A percentile compares a stretch with the other conserved stretches of the same genome.
Conservation (phyloP, 805 yeast species). For the Pichia phayaonensis region DNA sequence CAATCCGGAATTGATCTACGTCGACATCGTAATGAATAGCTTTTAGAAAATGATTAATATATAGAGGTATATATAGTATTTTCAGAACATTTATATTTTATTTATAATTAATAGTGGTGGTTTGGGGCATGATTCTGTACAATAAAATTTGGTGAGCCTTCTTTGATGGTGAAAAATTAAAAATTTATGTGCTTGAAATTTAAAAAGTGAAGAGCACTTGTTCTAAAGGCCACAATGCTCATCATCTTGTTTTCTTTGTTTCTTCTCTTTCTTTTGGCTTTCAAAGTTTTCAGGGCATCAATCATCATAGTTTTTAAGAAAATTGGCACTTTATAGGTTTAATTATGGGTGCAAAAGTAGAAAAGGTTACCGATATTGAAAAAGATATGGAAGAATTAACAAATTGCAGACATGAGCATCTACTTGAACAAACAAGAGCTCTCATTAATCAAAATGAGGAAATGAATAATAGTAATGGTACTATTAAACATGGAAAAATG, state of each 20-base stretch:
- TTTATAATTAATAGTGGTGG: too few relatives aligned
- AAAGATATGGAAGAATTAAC: background rate
- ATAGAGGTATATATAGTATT: background rate
- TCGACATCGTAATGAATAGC: background rate
- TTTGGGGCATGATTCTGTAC: too few relatives aligned
- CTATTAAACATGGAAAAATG: background rate
- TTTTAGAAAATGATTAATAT: background rate
- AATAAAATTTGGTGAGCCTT: too few relatives aligned
- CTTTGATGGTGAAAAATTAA: too few relatives aligned
- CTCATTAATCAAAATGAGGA: slow-evolving; percentile 1
- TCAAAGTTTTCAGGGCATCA: background rate
- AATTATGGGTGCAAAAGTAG: slow-evolving; percentile 1
- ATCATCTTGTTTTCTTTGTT: background rate
- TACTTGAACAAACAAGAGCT: slow-evolving; percentile 10
- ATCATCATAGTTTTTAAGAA: background rate
- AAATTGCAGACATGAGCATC: slow-evolving; percentile 3
- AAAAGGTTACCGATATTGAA: slow-evolving; percentile 7
- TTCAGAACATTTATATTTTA: background rate
- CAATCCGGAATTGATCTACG: slow-evolving; percentile 3
- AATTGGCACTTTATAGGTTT: background rate
- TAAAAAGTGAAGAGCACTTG: background rate
- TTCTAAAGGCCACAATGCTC: background rate
- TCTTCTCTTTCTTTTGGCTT: background rate
- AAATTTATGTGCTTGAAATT: background rate
- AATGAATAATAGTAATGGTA: background rate